Base-by-base conservation (phyloP, 108 stramenopile genomes). In the Cyclotella cryptica region DNA sequence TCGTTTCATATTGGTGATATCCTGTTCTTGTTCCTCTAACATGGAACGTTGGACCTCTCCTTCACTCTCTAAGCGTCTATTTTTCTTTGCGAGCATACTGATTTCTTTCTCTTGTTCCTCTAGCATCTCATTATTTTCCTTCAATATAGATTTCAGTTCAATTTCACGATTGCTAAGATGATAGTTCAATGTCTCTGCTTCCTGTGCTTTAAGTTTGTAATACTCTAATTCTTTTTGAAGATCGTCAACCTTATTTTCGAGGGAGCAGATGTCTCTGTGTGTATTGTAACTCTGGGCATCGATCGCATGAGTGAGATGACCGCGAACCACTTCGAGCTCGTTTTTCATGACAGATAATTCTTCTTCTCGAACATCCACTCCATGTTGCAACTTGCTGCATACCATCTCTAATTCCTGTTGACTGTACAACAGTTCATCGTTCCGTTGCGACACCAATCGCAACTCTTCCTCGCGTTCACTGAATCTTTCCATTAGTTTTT, bases 21-120 rank as follows among this genome's bases (percentile, higher is more conserved):
- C 78, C 15, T 55, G 57, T 14, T 82, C 74, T 49, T 75, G 74
- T 30, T 82, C 63, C 18, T 65, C 13, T 0, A 82, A 52, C 42
- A 71, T 43, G 22, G 24, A 21, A 21, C 74, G 59, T 1, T 70
- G 69, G 18, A 24, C 41, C 18, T 79, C 70, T 13, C 61, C 27
- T 55, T 69, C 69, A 1, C 44, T 22, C 44, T 71, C 74, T 30
- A 82, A 39, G 21, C 47, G 55, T 54, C 66, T 72, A n/a, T 68
- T 81, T 35, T 63, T 59, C 44, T 54, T 27, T 18, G 69, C 42
- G n/a, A 81, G 63, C 10, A 46, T 28, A 11, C 55, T 26, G 22
- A 74, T 22, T 30, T 63, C 69, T 21, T 69, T 64, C 46, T 81
- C 69, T 44, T 74, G 52, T 35, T 49, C 29, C 40, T 81, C 22